Base-by-base conservation (phyloP, 2,329 filamentous ascomycete species). In the Dactylellina leptospora region DNA sequence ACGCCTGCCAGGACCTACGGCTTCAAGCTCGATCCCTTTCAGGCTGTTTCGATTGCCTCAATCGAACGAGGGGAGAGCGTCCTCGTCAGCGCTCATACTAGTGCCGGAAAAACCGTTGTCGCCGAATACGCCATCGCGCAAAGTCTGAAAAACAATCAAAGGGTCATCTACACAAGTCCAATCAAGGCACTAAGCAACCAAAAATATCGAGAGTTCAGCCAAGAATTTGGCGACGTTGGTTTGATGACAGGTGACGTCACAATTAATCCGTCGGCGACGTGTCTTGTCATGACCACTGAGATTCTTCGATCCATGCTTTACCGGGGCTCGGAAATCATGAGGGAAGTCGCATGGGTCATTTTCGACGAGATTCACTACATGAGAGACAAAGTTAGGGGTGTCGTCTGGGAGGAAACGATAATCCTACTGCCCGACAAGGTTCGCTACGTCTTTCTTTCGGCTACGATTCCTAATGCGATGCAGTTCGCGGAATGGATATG, bases 311-410 rank as follows among this genome's bases (percentile, higher is more conserved):
- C 93, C 16, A 99, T 99, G 95, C 80, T 99, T 81, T 99, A 99
- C 81, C 87, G 95, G 76, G 95, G 95, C 71, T 97, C 95, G 0
- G 95, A 99, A 82, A 97, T 99, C 75, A 99, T 99, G 93, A 92
- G 95, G 76, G 95, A 99, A 82, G 96, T 99, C 1, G 93, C 90
- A 11, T 99, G 95, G 95, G 96, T 99, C 1, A 84, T 99, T 1
- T 99, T 99, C 77, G 95, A 99, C 81, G 95, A 99, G 81, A 96
- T 99, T 74, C 95, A 99, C 81, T 99, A 99, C 81, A 89, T 99
- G 87, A 88, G 95, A 78, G 95, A 99, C 81, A 96, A 96, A 81
- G 84, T 87, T 54, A 86, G 95, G 81, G 95, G 95, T 83, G 95
- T 99, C 0, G 95, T 99, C 1, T 99, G 95, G 95, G 95, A 99